A percentile compares a stretch with the other conserved stretches of the same genome.
These are phyloP conservation scores for Curvularia spicifera DNA, from an alignment of 2,329 filamentous ascomycete genomes.

Conservation along the genomic window DNA sequence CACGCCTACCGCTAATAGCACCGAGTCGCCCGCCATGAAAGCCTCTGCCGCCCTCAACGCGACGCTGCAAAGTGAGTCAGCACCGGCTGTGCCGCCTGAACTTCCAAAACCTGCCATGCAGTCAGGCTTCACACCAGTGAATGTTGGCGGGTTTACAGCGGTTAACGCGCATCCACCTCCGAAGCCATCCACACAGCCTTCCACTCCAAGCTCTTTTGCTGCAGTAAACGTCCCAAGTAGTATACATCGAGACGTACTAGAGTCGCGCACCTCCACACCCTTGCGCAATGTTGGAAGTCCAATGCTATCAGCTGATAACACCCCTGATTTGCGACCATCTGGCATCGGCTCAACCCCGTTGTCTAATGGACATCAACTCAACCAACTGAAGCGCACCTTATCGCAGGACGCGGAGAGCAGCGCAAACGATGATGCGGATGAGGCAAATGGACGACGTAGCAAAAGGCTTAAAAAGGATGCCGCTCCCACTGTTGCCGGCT, in stretches of 20 bases:
- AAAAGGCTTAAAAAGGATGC: conserved; percentile 86
- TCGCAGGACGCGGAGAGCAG: conserved; percentile 60
- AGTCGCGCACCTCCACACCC: conserved; percentile 65
- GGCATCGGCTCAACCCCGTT: conserved; percentile 53
- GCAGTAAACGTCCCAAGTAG: conserved; percentile 62
- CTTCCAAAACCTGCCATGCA: conserved; percentile 63
- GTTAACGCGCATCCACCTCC: conserved; percentile 61
- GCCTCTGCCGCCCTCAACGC: conserved; percentile 64
- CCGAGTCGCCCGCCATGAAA: conserved; percentile 71
- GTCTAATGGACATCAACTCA: conserved; percentile 59
- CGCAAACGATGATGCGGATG: conserved; percentile 63
- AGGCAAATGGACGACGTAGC: conserved; percentile 70
- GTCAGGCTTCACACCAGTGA: conserved; percentile 76
- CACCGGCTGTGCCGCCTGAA: conserved; percentile 55
- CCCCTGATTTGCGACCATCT: conserved; percentile 68
- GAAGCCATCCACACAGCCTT: conserved; percentile 26
- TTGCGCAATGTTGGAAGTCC: conserved; percentile 68
- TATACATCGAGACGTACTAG: conserved; percentile 59
- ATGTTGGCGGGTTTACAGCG: conserved; percentile 67
- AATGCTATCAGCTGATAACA: conserved; percentile 67
- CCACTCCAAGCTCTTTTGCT: conserved; percentile 56
- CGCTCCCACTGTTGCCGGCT: conserved; percentile 86
- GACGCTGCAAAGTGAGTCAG: conserved; percentile 54
- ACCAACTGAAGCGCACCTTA: conserved; percentile 77
- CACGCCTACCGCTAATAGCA: conserved; percentile 60